These are phyloP conservation scores for Aspergillus nidulans DNA, from an alignment of 495 filamentous ascomycete species.

Conservation along the genomic window DNA sequence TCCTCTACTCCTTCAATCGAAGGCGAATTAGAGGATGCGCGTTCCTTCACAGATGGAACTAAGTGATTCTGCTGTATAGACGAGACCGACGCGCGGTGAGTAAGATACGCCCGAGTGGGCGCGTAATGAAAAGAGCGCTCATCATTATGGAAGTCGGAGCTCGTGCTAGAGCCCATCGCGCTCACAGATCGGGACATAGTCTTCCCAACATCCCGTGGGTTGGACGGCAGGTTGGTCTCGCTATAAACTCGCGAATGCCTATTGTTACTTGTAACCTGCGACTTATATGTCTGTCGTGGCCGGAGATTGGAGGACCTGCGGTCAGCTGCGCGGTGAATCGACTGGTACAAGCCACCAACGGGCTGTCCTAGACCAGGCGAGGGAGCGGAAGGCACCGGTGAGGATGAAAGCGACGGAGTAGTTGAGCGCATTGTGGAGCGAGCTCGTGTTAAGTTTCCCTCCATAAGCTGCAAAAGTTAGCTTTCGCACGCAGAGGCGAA, in stretches of 20 bases:
- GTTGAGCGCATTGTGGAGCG: conserved; percentile 65
- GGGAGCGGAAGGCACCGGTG: conserved; percentile 31
- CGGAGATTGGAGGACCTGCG: conserved; percentile 35
- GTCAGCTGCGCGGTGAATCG: conserved; percentile 36
- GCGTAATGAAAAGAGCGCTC: conserved; percentile 41
- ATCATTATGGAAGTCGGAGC: conserved; percentile 30
- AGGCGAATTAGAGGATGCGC: conserved; percentile 22
- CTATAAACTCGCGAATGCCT: conserved; percentile 54
- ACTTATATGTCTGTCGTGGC: conserved; percentile 32
- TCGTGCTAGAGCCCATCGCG: conserved; percentile 39
- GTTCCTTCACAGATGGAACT: conserved; percentile 12
- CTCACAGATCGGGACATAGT: conserved; percentile 38
- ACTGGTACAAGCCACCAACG: conserved; percentile 39
- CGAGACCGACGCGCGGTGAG: conserved; percentile 35
- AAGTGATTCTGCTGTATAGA: conserved; percentile 21
- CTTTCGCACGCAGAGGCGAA: background rate
- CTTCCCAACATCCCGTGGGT: conserved; percentile 21
- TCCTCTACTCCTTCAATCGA: conserved; percentile 23
- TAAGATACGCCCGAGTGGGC: conserved; percentile 35
- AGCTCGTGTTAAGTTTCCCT: conserved; percentile 78
- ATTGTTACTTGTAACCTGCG: conserved; percentile 36
- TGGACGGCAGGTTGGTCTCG: conserved; percentile 51
- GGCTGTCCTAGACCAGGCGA: conserved; percentile 31
- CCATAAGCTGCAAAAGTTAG: conserved; percentile 66
- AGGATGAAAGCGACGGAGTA: conserved; percentile 50